Percentiles rank a stretch among this genome's conserved stretches.
Evolutionary conservation across 2,329 filamentous ascomycete genomes (phyloP).

Genomic region (Sporothrix humicola): DNA sequence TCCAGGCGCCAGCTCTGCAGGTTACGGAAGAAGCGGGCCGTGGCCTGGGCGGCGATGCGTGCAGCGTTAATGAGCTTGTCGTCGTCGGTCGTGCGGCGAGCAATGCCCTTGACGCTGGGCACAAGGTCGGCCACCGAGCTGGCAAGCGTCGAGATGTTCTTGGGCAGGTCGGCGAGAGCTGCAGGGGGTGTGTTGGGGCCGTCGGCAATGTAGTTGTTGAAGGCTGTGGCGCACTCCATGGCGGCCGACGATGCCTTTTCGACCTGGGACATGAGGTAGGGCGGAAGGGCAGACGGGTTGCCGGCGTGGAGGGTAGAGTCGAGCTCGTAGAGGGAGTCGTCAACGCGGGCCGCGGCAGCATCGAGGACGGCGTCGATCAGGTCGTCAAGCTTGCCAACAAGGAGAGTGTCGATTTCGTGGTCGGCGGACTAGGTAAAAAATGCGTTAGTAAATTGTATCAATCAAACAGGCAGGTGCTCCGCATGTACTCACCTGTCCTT

Average conservation of each 20-base stretch:
- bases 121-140: conserved; percentile 92
- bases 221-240: conserved; percentile 96
- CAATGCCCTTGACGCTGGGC: conserved; percentile 94
- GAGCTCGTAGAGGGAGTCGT: conserved; percentile 95
- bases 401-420: conserved; percentile 86
- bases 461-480: too few relatives aligned
- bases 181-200: conserved; percentile 79
- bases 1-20: conserved; percentile 93
- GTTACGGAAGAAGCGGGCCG: conserved; percentile 92
- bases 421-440: conserved; percentile 71
- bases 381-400: conserved; percentile 92
- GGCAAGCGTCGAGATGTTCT: conserved; percentile 86
- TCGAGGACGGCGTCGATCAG: conserved; percentile 97
- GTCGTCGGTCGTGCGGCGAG: conserved; percentile 90
- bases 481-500: conserved; percentile 57
- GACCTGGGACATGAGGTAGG: conserved; percentile 94
- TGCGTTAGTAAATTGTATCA: neutral
- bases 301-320: conserved; percentile 98
- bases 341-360: conserved; percentile 88
- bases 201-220: conserved; percentile 98
- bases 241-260: conserved; percentile 94
- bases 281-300: conserved; percentile 95
- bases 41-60: conserved; percentile 81
- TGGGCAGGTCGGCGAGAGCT: conserved; percentile 73
- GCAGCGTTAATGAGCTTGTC: conserved; percentile 88